A percentile compares a stretch with the other conserved stretches of the same genome.
Conservation (phyloP, 2,329 filamentous ascomycete genomes). For the Graphium sp. region DNA sequence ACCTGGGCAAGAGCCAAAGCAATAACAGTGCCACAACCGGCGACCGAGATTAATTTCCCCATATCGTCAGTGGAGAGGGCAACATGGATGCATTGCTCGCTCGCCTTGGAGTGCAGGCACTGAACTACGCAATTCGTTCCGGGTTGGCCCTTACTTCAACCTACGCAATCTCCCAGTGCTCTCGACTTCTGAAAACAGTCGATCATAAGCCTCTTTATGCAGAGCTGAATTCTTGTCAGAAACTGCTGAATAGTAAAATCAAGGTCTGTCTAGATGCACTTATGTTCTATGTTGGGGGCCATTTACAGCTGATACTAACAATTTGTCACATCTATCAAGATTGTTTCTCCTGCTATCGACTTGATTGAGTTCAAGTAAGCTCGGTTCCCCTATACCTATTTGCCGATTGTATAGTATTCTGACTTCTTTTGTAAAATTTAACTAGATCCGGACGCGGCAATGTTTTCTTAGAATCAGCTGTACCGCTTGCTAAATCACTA, state of each 20-base stretch:
- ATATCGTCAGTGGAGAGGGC: too few species aligned
- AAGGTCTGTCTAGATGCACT: slow-evolving; percentile 17
- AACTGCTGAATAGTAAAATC: slow-evolving; percentile 70
- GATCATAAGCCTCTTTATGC: slow-evolving; percentile 49
- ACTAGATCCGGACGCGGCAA: slow-evolving; percentile 35
- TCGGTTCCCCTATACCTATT: slow-evolving; percentile 1
- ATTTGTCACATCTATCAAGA: slow-evolving; percentile 23
- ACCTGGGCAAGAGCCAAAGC: too few species aligned
- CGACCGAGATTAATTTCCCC: too few species aligned
- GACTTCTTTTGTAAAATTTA: too few species aligned
- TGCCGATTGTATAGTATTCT: not conserved
- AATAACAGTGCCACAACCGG: too few species aligned
- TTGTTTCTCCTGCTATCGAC: slow-evolving; percentile 80
- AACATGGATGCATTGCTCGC: slow-evolving; percentile 56
- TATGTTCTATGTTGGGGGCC: not conserved
- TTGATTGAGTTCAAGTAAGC: slow-evolving; percentile 75
- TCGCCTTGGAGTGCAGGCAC: slow-evolving; percentile 47
- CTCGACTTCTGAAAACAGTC: slow-evolving; percentile 60
- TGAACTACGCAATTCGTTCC: slow-evolving; percentile 84
- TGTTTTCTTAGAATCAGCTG: slow-evolving; percentile 60
- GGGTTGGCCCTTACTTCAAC: slow-evolving; percentile 72
- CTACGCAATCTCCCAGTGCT: slow-evolving; percentile 72
- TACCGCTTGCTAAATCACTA: slow-evolving; percentile 66
- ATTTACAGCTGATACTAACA: slow-evolving; percentile 2
- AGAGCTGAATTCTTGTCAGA: slow-evolving; percentile 57